Evolutionary conservation across 805 yeast species (phyloP).

Genomic region (Yarrowia sp.): DNA sequence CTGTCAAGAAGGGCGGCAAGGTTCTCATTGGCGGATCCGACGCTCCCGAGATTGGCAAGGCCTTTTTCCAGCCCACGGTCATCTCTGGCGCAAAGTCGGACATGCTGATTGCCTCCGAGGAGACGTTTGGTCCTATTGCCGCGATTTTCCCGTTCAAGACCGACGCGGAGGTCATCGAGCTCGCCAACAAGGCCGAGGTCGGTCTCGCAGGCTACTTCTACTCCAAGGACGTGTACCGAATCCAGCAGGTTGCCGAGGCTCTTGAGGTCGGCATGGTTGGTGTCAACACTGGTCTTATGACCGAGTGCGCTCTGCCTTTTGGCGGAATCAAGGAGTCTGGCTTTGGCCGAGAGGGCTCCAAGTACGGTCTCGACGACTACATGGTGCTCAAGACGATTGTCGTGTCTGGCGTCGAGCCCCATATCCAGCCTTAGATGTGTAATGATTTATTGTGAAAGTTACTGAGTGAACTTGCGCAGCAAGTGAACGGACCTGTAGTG

Average conservation of each 20-base stretch:
- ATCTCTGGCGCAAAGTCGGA: constrained; percentile 56
- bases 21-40: constrained; percentile 59
- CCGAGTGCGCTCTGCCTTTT: constrained; percentile 50
- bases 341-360: constrained; percentile 77
- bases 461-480: no score
- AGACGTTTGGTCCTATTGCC: constrained; percentile 80
- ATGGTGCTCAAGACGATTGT: constrained; percentile 63
- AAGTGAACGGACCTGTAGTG: no score
- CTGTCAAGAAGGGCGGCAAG: constrained; percentile 62
- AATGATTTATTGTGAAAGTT: background rate
- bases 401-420: constrained; percentile 28
- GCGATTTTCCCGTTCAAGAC: constrained; percentile 62
- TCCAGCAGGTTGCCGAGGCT: constrained; percentile 62
- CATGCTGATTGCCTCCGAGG: constrained; percentile 63
- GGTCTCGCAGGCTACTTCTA: constrained; percentile 79
- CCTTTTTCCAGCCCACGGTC: constrained; percentile 67
- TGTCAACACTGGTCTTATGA: constrained; percentile 68
- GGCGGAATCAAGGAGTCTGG: constrained; percentile 82
- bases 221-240: constrained; percentile 53
- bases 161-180: constrained; percentile 60
- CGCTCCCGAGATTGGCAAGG: constrained; percentile 55
- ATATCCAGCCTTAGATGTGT: constrained; percentile 7
- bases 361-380: constrained; percentile 74
- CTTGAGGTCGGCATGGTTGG: constrained; percentile 82
- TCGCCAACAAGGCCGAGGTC: constrained; percentile 65